These are phyloP conservation scores for Claviceps digitariae DNA, from an alignment of 2,329 filamentous ascomycete genomes.

Conservation along the genomic window DNA sequence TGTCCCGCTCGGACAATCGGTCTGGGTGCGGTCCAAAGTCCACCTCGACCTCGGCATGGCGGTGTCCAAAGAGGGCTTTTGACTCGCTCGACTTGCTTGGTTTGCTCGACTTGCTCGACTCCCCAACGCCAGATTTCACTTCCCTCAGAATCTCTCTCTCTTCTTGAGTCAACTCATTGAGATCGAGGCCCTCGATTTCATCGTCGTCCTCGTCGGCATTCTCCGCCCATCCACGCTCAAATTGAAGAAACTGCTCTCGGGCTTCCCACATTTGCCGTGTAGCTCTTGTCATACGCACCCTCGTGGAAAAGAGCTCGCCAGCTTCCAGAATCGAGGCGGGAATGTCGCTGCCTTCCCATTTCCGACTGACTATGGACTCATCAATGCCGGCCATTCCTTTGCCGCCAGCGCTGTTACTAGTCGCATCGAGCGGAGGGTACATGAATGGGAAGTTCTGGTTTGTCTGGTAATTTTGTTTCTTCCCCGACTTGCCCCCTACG, in stretches of 20 bases:
- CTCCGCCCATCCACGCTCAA: slow-evolving; percentile 74
- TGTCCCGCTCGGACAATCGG: slow-evolving; percentile 38
- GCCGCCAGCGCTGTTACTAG: slow-evolving; percentile 79
- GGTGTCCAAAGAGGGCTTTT: neutral
- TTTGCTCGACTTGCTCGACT: slow-evolving; percentile 9
- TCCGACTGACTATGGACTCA: slow-evolving; percentile 64
- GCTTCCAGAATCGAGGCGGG: slow-evolving; percentile 92
- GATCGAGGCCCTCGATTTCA: slow-evolving; percentile 33
- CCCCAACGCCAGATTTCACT: slow-evolving; percentile 23
- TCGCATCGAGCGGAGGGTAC: slow-evolving; percentile 82
- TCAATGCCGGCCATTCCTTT: slow-evolving; percentile 75
- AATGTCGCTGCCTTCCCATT: slow-evolving; percentile 89
- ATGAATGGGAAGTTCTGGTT: slow-evolving; percentile 98
- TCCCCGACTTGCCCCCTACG: slow-evolving; percentile 80
- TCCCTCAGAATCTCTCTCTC: slow-evolving; percentile 29
- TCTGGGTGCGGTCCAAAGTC: slow-evolving; percentile 35
- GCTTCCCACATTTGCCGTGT: slow-evolving; percentile 94
- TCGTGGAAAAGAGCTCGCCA: slow-evolving; percentile 76
- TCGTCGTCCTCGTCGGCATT: slow-evolving; percentile 22
- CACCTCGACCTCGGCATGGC: slow-evolving; percentile 11
- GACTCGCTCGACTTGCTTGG: slow-evolving; percentile 1
- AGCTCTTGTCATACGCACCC: slow-evolving; percentile 82
- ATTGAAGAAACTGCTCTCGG: slow-evolving; percentile 79
- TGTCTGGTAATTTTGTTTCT: slow-evolving; percentile 98
- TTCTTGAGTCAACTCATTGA: slow-evolving; percentile 29